Evolutionary conservation across 441 rosid genomes (phyloP), one percentile per base, ranked within the genome.

Genomic region (Isatis lusitanica): DNA sequence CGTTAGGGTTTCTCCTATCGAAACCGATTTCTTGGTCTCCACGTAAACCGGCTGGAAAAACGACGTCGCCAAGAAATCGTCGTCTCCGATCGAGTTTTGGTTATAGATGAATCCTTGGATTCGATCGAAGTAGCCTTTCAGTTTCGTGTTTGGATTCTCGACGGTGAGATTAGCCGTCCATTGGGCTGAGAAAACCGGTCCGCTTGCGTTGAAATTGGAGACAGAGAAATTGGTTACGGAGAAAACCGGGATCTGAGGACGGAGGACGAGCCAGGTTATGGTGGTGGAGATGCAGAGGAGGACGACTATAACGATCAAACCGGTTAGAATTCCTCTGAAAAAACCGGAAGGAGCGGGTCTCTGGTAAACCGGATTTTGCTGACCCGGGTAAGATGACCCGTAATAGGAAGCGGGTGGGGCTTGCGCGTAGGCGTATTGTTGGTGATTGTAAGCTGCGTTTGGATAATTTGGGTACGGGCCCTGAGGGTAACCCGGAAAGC

Each of bases 321-420:
- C 78, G 16, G 76, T 56, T 9, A 85, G 0, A 15, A 85, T 13
- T 1, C 85, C 91, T 3, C 85, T 77, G 39, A 60, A 30, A 44
- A 80, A 73, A 11, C 70, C 51, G 6, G 86, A 73, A 5, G 28
- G 43, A 21, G 55, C 66, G 2, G 78, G 74, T 63, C 75, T 74
- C 3, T 74, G 81, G 64, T 78, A 68, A 74, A 56, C 75, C 71
- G 71, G 75, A 1, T 9, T 50, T 51, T 46, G 80, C 0, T 78
- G 77, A 4, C 63, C 5, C 9, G 68, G 72, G 68, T 78, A 70
- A 31, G 69, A 58, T 3, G 81, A 9, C 1, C 68, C 69, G 76
- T 84, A 81, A 79, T 82, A 85, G 1, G 74, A 43, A 5, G 77
- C 77, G 13, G 83, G 81, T 9, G 87, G 84, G 8, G 87, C 78